Conservation (phyloP, 306 rosid genomes). For the Morella rubra region DNA sequence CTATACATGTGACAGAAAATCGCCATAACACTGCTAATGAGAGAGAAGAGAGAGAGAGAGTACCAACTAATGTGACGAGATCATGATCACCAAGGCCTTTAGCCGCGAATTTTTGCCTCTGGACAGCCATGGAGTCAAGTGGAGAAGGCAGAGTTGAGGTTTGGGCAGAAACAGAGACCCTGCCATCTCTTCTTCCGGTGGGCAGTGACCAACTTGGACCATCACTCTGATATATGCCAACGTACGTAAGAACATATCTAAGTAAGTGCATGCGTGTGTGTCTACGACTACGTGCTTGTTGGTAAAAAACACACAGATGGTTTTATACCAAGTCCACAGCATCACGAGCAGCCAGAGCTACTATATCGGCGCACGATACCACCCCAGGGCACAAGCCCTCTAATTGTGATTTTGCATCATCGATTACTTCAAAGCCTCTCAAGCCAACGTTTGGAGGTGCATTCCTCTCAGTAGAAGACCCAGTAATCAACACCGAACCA, state of each 20-base stretch:
- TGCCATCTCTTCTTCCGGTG: conserved; percentile 72
- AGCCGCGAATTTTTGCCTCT: conserved; percentile 57
- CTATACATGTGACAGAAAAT: neutral
- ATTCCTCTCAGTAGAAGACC: conserved; percentile 46
- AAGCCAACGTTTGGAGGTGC: conserved; percentile 55
- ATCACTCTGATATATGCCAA: conserved; percentile 36
- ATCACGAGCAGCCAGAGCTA: conserved; percentile 76
- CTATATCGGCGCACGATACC: conserved; percentile 68
- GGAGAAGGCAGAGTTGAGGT: conserved; percentile 77
- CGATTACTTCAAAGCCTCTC: conserved; percentile 73
- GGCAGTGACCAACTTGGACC: conserved; percentile 79
- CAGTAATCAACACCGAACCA: conserved; percentile 53
- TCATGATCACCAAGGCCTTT: conserved; percentile 72
- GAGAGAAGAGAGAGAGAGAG: neutral
- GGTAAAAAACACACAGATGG: neutral
- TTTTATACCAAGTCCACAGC: conserved; percentile 56
- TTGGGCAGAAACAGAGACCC: conserved; percentile 44
- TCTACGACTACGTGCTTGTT: neutral
- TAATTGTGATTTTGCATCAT: conserved; percentile 65
- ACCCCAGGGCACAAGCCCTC: conserved; percentile 64
- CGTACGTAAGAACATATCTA: neutral
- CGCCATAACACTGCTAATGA: neutral
- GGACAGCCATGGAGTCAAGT: conserved; percentile 57
- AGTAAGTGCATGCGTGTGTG: neutral
- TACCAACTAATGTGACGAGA: conserved; percentile 75